phyloP scores from a whole-genome alignment of 2,329 filamentous ascomycete species.

The Trichophyton simii region DNA sequence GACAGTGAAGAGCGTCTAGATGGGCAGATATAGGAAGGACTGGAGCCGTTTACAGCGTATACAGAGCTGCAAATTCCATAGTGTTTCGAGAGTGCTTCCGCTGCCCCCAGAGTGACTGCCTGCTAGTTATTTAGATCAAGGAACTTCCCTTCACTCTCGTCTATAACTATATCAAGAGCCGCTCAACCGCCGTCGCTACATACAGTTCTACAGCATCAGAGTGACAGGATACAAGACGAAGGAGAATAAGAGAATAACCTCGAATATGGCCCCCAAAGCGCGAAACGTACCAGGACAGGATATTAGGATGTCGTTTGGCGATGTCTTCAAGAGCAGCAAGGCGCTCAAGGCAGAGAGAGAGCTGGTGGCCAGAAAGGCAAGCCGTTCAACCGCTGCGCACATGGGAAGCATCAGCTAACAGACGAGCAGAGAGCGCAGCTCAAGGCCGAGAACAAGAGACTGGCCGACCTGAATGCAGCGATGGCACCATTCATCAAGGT shows the following conservation, averaged over 20 bases:
- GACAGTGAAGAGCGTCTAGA: not conserved
- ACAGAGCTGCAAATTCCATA: no score
- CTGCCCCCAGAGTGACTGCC: not conserved
- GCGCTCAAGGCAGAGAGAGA: conserved; percentile 13
- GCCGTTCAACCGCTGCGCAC: not conserved
- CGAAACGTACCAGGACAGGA: not conserved
- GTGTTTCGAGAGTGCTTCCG: no score
- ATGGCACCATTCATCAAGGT: not conserved
- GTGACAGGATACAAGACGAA: not conserved
- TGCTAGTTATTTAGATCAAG: not conserved
- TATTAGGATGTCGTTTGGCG: conserved; percentile 13
- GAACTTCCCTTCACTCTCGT: not conserved
- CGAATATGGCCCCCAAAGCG: not conserved
- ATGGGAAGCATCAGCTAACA: not conserved
- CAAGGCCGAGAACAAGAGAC: conserved; percentile 7
- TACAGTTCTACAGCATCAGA: not conserved
- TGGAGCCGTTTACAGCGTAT: no score
- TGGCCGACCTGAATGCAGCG: not conserved
- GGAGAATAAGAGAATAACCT: not conserved
- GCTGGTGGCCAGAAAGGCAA: conserved; percentile 12
- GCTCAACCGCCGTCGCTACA: not conserved
- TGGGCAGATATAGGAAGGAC: no score
- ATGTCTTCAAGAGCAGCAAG: conserved; percentile 17
- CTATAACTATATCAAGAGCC: no score
- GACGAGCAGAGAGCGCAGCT: conserved; percentile 1